Base-by-base conservation (phyloP, 177 flowering plant species). In the Vitis hybrid region DNA sequence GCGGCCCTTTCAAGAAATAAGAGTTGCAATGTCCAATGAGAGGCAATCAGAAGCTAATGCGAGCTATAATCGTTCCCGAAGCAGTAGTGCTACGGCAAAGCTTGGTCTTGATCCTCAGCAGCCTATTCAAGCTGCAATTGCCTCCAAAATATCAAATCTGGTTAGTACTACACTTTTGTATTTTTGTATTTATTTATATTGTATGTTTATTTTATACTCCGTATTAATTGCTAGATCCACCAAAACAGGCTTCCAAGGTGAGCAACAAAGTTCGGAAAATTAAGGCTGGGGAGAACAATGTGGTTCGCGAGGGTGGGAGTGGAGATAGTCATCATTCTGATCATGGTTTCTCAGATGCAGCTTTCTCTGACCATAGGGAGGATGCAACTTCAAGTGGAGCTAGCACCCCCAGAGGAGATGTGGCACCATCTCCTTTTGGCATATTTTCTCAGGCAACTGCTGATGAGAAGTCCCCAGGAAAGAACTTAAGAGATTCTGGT, bases 331-430 rank as follows among this genome's bases (percentile, higher is more conserved):
- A 83, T 67, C 80, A 80, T 56, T 91, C 92, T 63, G 97, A 89
- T 75, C 87, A 87, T 67, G 85, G 79, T 6, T 76, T 72, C 59
- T 77, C 80, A 0, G 96, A 93, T 78, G 79, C 85, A 4, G 72
- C 78, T 74, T 69, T 86, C 50, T 80, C 82, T 68, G 98, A 93
- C 62, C 87, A 85, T 30, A 87, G 83, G 72, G 98, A 93, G 60
- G 99, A 96, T 87, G 94, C 84, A 24, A 77, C 64, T 70, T 96
- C 99, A 11, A 96, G 98, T 78, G 98, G 92, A 75, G 93, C 94
- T 71, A 93, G 99, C 81, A 93, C 98, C 18, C 97, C 99, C 5
- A 80, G 95, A 72, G 94, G 93, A 72, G 94, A 88, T 70, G 57
- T 74, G 14, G 75, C 76, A 21, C 79, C 79, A 55, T 81, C 87